Base-by-base conservation (phyloP, 2,329 filamentous ascomycete species). In the Cercospora brassicicola region DNA sequence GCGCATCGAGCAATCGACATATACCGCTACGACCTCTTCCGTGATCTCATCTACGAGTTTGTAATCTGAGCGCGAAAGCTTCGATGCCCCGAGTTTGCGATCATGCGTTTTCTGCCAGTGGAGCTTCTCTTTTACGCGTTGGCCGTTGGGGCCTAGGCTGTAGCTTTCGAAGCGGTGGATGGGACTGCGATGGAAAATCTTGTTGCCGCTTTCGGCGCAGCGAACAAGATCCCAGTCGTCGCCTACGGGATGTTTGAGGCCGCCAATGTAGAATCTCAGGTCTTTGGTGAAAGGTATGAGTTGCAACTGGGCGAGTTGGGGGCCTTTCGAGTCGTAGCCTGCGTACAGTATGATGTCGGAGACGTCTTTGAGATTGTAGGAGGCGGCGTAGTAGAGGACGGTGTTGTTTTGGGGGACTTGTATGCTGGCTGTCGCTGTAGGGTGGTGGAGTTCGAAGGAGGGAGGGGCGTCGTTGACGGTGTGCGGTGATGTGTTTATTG, bases 321-420 rank as follows among this genome's bases (percentile, higher is more conserved):
- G 72, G 9, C 72, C 71, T 15, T 63, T 39, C 6, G 65, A 61
- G 55, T 74, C 71, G 64, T 72, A 71, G 26, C 70, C 72, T 13
- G 66, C 70, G 59, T 72, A 69, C 2, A 73, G 39, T 18, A 73
- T 65, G 26, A 74, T 62, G 31, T 74, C 72, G 13, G 69, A 62
- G 2, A 55, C 18, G 36, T 68, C 45, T 28, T 63, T n/a, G 10
- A 36, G 18, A 6, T 66, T 53, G 62, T 72, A 70, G 28, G 69
- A 66, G 42, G 65, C 62, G 11, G 71, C 42, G 56, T 73, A 73
- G 66, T 70, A 74, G 30, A 70, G 67, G 13, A 67, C 65, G 28
- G 62, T 60, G 28, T 60, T 53, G 39, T 66, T 42, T 11, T 68
- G 39, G 30, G 61, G 65, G 33, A 72, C 60, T 36, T 72, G 63